Evolutionary conservation across 202 grass and related monocot genomes (phyloP), one percentile per base, ranked within the genome.

Genomic region (Schoenoplectus tabernaemontani): DNA sequence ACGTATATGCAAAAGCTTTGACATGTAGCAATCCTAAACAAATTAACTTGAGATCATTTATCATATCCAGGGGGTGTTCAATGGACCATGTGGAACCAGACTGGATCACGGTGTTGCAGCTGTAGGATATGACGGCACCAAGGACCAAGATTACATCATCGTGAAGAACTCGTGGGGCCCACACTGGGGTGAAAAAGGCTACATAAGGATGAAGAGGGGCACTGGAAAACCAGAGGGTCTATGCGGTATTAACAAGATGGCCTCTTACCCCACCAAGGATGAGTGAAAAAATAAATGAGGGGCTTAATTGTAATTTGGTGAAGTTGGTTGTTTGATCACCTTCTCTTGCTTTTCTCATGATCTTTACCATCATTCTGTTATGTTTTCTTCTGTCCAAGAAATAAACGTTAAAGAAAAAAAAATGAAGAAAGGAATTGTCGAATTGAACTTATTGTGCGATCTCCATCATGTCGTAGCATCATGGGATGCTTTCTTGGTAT

Each of bases 191-290:
- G 93, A 96, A 82, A 90, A 92, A 62, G 90, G 93, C 0, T 96
- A 92, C 85, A 96, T 92, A 63, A 85, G 79, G 36, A 96, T 96
- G 89, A 96, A 96, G 83, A 96, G 79, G 81, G 87, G 82, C 67
- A 87, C 84, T 1, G 86, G 70, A 7, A 88, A 92, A 58, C 68
- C 17, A 0, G 84, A 88, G 24, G 93, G 90, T 0, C 82, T 96
- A 16, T 92, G 93, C 71, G 93, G 93, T 37, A 92, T 96, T 82
- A 90, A 96, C 82, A 96, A 90, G 88, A 96, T 96, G 93, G 93
- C 93, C 3, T 96, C 93, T 41, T 96, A 96, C 74, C 90, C 93
- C 0, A 88, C 88, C 84, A 96, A 96, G 86, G 57, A 88, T 65
- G 12, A 85, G 12, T 86, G 46, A 85, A 48, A n/a, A 13, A 20